Base-by-base conservation (phyloP, 352 stramenopile genomes). In the Nothophytophthora sp. region DNA sequence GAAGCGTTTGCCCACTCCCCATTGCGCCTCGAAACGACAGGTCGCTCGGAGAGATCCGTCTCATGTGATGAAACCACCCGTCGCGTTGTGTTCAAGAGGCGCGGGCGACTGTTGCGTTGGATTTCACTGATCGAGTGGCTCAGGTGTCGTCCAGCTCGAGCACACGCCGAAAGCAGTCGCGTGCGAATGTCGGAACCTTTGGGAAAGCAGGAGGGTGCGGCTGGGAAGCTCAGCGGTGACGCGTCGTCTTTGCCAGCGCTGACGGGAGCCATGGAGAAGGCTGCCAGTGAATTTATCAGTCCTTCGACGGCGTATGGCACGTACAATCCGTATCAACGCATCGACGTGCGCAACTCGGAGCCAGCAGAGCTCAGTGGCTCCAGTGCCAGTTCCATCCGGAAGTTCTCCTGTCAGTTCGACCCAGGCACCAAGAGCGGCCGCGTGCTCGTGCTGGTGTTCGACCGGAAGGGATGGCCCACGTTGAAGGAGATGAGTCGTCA, bases 401-500 rank as follows among this genome's bases (percentile, higher is more conserved):
- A 65, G 23, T 74, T 70, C 23, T 46, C 34, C n/a, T 79, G 69
- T 37, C 57, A 71, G 42, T 79, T 79, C 38, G 69, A 79, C 19
- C 57, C 69, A 44, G 55, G 46, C 10, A 18, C 68, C 11, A 76
- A 79, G 51, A 70, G 65, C 34, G 65, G 61, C 0, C 61, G 69
- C 20, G 61, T 71, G 35, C 41, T 76, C n/a, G 55, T 72, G 24
- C 66, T 86, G 49, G 23, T 73, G 20, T 86, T 86, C 47, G 67
- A 81, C 33, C 39, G 40, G 2, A 60, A 79, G 23, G 75, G 75
- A 29, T 63, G 62, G 37, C 64, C 69, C 1, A 72, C 58, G 3
- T 47, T 84, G 32, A 64, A 78, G 41, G 69, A 82, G 42, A 73
- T 86, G 67, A 80, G 70, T 60, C 75, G 75, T 1, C 45, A 66